These are phyloP conservation scores for Diutina pseudorugosa DNA, from an alignment of 1,139 yeast genomes.

Conservation along the genomic window DNA sequence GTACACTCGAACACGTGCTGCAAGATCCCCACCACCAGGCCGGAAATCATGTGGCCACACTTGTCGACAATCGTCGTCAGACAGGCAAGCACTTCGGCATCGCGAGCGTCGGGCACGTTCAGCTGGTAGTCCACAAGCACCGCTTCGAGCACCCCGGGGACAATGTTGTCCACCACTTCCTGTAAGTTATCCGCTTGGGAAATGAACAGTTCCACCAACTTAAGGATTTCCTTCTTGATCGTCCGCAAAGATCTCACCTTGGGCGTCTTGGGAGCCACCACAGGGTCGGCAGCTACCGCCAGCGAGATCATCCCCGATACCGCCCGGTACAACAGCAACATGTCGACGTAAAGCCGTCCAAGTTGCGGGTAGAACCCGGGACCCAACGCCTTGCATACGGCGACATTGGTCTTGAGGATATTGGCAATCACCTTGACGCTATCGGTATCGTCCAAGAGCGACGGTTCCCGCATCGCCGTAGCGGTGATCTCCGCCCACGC, in stretches of 20 bases:
- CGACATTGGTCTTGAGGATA: slow-evolving; percentile 85
- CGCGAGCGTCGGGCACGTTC: slow-evolving; percentile 93
- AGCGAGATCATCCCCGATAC: slow-evolving; percentile 83
- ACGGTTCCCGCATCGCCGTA: slow-evolving; percentile 85
- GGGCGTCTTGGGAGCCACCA: slow-evolving; percentile 89
- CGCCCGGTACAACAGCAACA: slow-evolving; percentile 82
- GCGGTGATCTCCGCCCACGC: slow-evolving; percentile 90
- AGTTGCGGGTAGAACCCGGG: slow-evolving; percentile 85
- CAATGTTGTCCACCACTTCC: slow-evolving; percentile 72
- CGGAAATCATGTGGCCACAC: slow-evolving; percentile 83
- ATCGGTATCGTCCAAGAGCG: slow-evolving; percentile 68
- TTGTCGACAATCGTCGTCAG: slow-evolving; percentile 81
- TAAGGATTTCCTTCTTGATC: slow-evolving; percentile 86
- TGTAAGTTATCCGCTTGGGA: slow-evolving; percentile 80
- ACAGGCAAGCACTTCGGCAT: slow-evolving; percentile 93
- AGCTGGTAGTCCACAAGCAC: slow-evolving; percentile 82
- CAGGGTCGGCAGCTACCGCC: slow-evolving; percentile 67
- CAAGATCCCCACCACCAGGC: slow-evolving; percentile 76
- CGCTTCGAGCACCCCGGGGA: slow-evolving; percentile 74
- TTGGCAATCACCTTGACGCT: slow-evolving; percentile 89
- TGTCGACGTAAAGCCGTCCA: slow-evolving; percentile 75
- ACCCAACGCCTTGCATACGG: slow-evolving; percentile 89
- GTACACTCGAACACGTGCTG: slow-evolving; percentile 93
- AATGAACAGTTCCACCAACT: slow-evolving; percentile 80
- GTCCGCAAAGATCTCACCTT: slow-evolving; percentile 92